A percentile compares a stretch with the other conserved stretches of the same genome.
Conservation (phyloP, 192 early-diverging fungal species). For the Obelidium mucronatum region DNA sequence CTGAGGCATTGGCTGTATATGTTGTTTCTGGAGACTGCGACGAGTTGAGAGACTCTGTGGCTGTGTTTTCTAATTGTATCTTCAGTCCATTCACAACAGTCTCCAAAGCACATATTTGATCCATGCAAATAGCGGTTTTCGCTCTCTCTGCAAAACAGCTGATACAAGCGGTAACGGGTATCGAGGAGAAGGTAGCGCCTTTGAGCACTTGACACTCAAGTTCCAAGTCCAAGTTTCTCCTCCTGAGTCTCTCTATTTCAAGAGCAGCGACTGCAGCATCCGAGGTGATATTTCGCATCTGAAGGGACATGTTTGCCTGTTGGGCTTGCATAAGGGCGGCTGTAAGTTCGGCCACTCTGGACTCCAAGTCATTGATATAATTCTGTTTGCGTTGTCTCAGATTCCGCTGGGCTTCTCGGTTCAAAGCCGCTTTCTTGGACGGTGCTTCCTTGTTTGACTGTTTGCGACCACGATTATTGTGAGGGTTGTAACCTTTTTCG, state of each 20-base stretch:
- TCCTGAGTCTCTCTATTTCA: background rate
- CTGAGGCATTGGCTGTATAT: background rate
- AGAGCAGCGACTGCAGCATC: too few relatives aligned
- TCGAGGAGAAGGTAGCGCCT: background rate
- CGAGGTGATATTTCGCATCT: too few relatives aligned
- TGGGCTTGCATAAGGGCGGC: background rate
- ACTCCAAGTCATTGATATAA: background rate
- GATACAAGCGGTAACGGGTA: background rate
- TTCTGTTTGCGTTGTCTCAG: background rate
- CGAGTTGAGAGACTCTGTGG: background rate
- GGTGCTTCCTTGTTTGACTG: background rate
- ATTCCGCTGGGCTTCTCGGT: background rate
- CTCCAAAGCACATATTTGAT: background rate
- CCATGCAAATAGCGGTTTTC: conserved; percentile 1
- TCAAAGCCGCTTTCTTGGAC: conserved; percentile 1
- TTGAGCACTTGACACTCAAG: background rate
- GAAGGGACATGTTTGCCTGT: background rate
- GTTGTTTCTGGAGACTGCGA: too few relatives aligned
- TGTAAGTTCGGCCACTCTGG: background rate
- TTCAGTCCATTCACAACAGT: background rate
- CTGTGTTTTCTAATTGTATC: background rate
- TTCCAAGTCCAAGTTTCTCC: background rate
- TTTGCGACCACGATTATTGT: conserved; percentile 2
- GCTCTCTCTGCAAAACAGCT: background rate
- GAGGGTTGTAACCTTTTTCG: background rate